phyloP scores from a whole-genome alignment of 345 rosid genomes.

The Acer saccharum region DNA sequence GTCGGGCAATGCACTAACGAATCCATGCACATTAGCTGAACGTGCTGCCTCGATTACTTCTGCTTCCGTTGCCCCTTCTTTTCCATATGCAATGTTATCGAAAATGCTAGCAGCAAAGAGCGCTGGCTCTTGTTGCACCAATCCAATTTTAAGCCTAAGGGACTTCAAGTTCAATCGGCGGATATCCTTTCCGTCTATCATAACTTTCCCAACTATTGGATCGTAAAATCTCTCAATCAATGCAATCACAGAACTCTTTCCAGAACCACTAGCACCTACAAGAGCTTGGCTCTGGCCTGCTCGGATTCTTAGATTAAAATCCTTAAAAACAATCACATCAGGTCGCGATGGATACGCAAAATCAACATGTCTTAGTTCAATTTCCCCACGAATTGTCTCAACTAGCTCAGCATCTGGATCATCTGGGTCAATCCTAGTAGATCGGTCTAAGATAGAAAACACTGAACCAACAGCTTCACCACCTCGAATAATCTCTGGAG shows the following conservation, averaged over 20 bases:
- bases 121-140: slow-evolving; percentile 98
- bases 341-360: slow-evolving; percentile 95
- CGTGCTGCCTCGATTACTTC: slow-evolving; percentile 93
- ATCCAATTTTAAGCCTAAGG: slow-evolving; percentile 82
- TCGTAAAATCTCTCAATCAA: slow-evolving; percentile 95
- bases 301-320: slow-evolving; percentile 81
- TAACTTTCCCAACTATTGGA: slow-evolving; percentile 80
- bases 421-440: slow-evolving; percentile 84
- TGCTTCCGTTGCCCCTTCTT: slow-evolving; percentile 86
- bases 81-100: slow-evolving; percentile 95
- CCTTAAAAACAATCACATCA: slow-evolving; percentile 77
- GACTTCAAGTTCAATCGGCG: slow-evolving; percentile 84
- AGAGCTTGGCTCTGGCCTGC: slow-evolving; percentile 98
- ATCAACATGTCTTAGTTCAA: slow-evolving; percentile 93
- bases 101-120: slow-evolving; percentile 91
- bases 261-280: slow-evolving; percentile 98
- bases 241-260: slow-evolving; percentile 93
- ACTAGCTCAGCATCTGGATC: slow-evolving; percentile 91
- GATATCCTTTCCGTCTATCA: slow-evolving; percentile 96
- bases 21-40: slow-evolving; percentile 87
- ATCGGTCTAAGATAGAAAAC: slow-evolving; percentile 79
- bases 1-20: slow-evolving; percentile 88
- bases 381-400: slow-evolving; percentile 86
- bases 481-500: slow-evolving; percentile 97
- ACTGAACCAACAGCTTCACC: slow-evolving; percentile 98